A percentile compares a stretch with the other conserved stretches of the same genome.
Evolutionary conservation across 352 stramenopile species (phyloP).

Genomic region (Globisporangium echinulatum): DNA sequence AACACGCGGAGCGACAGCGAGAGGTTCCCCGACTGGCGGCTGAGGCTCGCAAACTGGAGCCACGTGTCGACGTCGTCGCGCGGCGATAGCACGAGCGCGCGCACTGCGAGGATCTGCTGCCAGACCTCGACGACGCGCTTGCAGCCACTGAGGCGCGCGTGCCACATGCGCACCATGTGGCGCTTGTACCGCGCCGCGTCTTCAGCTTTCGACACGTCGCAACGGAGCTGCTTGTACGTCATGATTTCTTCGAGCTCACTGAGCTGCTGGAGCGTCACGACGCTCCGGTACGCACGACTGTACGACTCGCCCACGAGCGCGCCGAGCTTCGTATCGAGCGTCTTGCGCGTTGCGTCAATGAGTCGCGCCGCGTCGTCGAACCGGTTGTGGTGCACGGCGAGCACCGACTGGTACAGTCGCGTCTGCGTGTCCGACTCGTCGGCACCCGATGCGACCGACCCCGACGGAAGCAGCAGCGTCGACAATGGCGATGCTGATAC

Average conservation of each 20-base stretch:
- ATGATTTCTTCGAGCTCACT: constrained; percentile 98
- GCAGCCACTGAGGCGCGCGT: constrained; percentile 74
- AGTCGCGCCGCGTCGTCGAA: constrained; percentile 88
- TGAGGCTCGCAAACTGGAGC: constrained; percentile 91
- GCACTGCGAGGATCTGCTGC: constrained; percentile 93
- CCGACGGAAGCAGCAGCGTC: neutral
- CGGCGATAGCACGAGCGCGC: constrained; percentile 77
- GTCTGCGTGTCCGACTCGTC: constrained; percentile 30
- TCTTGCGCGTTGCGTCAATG: constrained; percentile 91
- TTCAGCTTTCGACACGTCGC: constrained; percentile 61
- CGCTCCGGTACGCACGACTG: constrained; percentile 93
- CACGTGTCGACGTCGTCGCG: constrained; percentile 90
- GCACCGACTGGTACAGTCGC: constrained; percentile 81
- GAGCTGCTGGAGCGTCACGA: constrained; percentile 96
- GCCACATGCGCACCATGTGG: constrained; percentile 86
- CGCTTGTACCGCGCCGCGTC: constrained; percentile 74
- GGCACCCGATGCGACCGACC: constrained; percentile 8
- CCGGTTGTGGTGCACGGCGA: constrained; percentile 92
- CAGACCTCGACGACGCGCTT: constrained; percentile 90
- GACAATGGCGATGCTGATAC: neutral
- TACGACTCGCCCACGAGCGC: constrained; percentile 96
- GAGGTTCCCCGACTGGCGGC: constrained; percentile 82
- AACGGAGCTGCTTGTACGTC: constrained; percentile 84
- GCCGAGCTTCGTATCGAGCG: constrained; percentile 93
- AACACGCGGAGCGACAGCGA: constrained; percentile 85